Evolutionary conservation across 257 asterid species (phyloP).

Genomic region (Penstemon davidsonii): DNA sequence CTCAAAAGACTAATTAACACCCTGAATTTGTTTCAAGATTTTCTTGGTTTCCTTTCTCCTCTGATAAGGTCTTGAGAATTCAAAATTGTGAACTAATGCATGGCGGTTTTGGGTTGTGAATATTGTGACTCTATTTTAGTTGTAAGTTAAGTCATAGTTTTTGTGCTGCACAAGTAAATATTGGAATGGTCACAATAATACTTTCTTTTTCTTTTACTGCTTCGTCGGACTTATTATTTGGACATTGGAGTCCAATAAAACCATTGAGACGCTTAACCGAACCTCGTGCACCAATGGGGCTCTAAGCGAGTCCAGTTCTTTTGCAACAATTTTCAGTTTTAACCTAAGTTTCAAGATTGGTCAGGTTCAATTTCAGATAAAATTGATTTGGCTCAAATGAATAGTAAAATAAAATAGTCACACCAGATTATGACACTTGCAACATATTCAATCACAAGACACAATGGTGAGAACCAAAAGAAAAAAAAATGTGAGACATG

Average conservation of each 20-base stretch:
- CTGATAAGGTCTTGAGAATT: neutral
- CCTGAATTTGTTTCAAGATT: constrained; percentile 10
- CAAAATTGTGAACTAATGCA: neutral
- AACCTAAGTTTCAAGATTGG: neutral
- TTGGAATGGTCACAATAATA: neutral
- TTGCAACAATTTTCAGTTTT: neutral
- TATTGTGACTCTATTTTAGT: constrained; percentile 17
- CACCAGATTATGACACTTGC: no score
- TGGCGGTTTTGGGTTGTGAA: constrained; percentile 3
- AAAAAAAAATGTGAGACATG: neutral
- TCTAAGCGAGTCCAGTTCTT: no score
- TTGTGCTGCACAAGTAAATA: constrained; percentile 21
- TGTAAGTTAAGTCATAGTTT: constrained; percentile 32
- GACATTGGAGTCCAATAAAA: no score
- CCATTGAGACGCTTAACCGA: no score
- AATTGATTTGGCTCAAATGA: no score
- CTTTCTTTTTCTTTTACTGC: neutral
- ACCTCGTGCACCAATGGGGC: no score
- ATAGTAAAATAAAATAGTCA: no score
- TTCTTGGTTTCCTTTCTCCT: constrained; percentile 1
- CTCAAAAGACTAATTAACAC: neutral
- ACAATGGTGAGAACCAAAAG: neutral
- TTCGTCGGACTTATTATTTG: no score
- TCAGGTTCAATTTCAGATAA: no score
- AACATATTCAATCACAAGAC: neutral